phyloP scores from a whole-genome alignment of 805 yeast species.

The Ogataea polymorpha region DNA sequence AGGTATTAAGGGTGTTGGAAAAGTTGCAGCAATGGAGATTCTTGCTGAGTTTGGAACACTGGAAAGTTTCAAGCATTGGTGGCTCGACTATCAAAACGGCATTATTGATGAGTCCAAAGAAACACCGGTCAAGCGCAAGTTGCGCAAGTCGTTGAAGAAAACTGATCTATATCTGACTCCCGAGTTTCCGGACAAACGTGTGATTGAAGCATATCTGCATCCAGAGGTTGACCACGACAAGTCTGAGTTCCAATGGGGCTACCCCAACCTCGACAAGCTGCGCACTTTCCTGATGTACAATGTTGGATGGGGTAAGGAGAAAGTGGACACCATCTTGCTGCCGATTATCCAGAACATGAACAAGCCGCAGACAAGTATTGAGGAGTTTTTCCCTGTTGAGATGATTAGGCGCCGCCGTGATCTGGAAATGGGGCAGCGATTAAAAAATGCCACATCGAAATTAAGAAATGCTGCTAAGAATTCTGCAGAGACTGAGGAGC shows the following conservation, averaged over 20 bases:
- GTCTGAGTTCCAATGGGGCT: slow-evolving; percentile 85
- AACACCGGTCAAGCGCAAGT: slow-evolving; percentile 50
- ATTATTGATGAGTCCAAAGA: slow-evolving; percentile 39
- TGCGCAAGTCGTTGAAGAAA: slow-evolving; percentile 56
- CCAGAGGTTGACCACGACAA: slow-evolving; percentile 86
- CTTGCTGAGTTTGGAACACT: slow-evolving; percentile 72
- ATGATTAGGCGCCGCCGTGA: slow-evolving; percentile 45
- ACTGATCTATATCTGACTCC: slow-evolving; percentile 52
- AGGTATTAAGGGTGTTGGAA: slow-evolving; percentile 91
- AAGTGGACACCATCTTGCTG: slow-evolving; percentile 76
- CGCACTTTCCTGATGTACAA: slow-evolving; percentile 64
- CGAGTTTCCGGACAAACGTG: slow-evolving; percentile 66
- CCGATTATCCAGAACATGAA: slow-evolving; percentile 85
- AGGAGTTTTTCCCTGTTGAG: slow-evolving; percentile 67
- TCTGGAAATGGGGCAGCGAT: slow-evolving; percentile 54
- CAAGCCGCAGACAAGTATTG: slow-evolving; percentile 59
- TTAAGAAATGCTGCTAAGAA: slow-evolving; percentile 30
- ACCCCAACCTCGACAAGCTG: slow-evolving; percentile 77
- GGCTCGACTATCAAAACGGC: slow-evolving; percentile 44
- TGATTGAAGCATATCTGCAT: slow-evolving; percentile 66
- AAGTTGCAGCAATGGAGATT: slow-evolving; percentile 87
- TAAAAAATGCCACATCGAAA: slow-evolving; percentile 54
- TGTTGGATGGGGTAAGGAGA: slow-evolving; percentile 76
- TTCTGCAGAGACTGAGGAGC: slow-evolving; percentile 1
- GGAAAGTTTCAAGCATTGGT: slow-evolving; percentile 51